Percentiles rank a stretch among this genome's conserved stretches.
phyloP scores from a whole-genome alignment of 2,329 filamentous ascomycete species.

The Colletotrichum tropicicola region DNA sequence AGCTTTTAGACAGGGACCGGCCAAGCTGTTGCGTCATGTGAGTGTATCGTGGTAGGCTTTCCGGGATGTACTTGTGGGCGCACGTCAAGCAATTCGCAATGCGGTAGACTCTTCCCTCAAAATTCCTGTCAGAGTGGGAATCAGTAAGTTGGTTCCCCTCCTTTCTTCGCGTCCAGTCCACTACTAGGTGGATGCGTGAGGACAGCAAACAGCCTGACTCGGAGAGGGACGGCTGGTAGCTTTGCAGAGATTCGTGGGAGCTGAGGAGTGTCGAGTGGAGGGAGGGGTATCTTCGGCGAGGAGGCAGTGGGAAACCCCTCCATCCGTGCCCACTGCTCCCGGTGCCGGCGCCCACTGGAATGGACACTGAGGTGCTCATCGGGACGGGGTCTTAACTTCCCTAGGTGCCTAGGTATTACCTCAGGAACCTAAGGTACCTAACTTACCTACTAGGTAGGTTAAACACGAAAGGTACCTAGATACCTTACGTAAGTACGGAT shows the following conservation, averaged over 20 bases:
- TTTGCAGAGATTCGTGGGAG: neutral
- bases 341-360: too few relatives aligned
- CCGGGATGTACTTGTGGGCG: constrained; percentile 9
- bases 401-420: too few relatives aligned
- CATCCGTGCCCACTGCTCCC: too few relatives aligned
- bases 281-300: neutral
- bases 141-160: too few relatives aligned
- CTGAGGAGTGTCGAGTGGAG: neutral
- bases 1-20: neutral
- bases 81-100: neutral
- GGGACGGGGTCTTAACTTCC: too few relatives aligned
- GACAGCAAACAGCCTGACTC: constrained; percentile 1
- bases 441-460: too few relatives aligned
- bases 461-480: too few relatives aligned
- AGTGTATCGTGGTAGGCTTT: constrained; percentile 5
- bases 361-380: too few relatives aligned
- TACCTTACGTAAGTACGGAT: too few relatives aligned
- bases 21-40: constrained; percentile 25
- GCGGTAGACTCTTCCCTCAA: neutral
- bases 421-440: too few relatives aligned
- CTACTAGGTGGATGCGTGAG: constrained; percentile 19
- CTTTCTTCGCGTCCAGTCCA: neutral
- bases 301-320: too few relatives aligned
- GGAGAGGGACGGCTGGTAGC: neutral
- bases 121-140: neutral